Evolutionary conservation across 768 basidiomycete species (phyloP).

Genomic region (Phaffia tasmanica): DNA sequence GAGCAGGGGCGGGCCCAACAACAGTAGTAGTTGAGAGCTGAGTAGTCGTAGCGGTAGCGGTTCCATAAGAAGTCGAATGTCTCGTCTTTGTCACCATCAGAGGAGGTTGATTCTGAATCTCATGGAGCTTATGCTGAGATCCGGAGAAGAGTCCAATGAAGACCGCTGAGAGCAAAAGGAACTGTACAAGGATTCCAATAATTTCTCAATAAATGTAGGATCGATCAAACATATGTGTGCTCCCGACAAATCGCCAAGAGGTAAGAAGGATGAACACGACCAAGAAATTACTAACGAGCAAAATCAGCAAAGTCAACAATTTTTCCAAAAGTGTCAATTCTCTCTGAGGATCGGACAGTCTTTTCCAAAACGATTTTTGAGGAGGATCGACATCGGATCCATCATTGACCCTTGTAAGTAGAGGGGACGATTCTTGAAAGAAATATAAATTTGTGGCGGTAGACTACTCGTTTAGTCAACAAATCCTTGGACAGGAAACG

Average conservation of each 20-base stretch:
- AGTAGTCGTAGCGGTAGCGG: conserved; percentile 4
- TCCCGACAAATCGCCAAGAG: too few species aligned
- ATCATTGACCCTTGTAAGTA: conserved; percentile 28
- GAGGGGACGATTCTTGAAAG: conserved; percentile 35
- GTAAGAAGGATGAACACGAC: neutral
- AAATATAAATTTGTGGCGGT: neutral
- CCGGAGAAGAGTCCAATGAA: conserved; percentile 92
- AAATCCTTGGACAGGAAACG: neutral
- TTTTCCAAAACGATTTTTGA: conserved; percentile 25
- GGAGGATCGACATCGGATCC: conserved; percentile 11
- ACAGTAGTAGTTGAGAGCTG: conserved; percentile 2
- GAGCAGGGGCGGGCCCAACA: neutral
- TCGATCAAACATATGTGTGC: too few species aligned
- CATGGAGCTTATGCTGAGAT: conserved; percentile 61
- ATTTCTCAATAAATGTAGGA: too few species aligned
- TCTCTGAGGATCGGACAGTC: conserved; percentile 28
- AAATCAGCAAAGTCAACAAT: conserved; percentile 60
- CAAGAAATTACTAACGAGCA: conserved; percentile 35
- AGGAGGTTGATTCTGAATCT: conserved; percentile 27
- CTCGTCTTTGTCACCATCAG: conserved; percentile 9
- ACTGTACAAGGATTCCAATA: conserved; percentile 15
- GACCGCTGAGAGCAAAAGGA: conserved; percentile 69
- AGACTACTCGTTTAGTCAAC: neutral
- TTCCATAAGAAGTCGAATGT: neutral
- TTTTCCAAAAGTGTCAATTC: conserved; percentile 71